Evolutionary conservation across 805 yeast species (phyloP).

Genomic region (Ogataea paraovalis): DNA sequence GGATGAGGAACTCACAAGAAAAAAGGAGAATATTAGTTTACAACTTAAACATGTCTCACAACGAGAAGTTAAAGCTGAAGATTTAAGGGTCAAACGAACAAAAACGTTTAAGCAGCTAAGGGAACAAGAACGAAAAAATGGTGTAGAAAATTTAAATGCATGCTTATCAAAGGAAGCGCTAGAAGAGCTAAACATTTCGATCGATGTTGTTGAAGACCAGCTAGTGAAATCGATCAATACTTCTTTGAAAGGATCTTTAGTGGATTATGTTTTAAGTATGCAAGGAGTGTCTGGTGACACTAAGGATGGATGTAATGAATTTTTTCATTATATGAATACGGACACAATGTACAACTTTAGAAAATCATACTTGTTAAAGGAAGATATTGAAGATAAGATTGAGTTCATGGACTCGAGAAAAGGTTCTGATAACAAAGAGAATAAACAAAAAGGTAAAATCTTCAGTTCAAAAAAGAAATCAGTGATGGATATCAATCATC

Average conservation of each 20-base stretch:
- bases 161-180: conserved; percentile 44
- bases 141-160: conserved; percentile 39
- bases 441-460: conserved; percentile 12
- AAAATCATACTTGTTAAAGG: conserved; percentile 14
- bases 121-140: conserved; percentile 42
- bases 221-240: conserved; percentile 42
- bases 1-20: conserved; percentile 36
- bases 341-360: conserved; percentile 19
- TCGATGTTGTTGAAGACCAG: conserved; percentile 52
- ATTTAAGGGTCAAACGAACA: conserved; percentile 34
- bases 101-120: conserved; percentile 37
- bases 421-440: conserved; percentile 17
- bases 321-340: conserved; percentile 25
- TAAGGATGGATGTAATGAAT: conserved; percentile 28
- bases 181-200: conserved; percentile 47
- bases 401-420: conserved; percentile 12
- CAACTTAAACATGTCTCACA: conserved; percentile 44
- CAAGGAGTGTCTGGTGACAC: conserved; percentile 28
- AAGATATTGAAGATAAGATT: conserved; percentile 16
- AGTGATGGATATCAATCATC: conserved; percentile 13
- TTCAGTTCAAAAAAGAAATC: conserved; percentile 13
- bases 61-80: conserved; percentile 46
- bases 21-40: conserved; percentile 39
- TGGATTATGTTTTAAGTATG: conserved; percentile 38
- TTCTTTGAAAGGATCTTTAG: conserved; percentile 41